Conservation (phyloP, 2,329 filamentous ascomycete species). For the Cercospora berteroae region DNA sequence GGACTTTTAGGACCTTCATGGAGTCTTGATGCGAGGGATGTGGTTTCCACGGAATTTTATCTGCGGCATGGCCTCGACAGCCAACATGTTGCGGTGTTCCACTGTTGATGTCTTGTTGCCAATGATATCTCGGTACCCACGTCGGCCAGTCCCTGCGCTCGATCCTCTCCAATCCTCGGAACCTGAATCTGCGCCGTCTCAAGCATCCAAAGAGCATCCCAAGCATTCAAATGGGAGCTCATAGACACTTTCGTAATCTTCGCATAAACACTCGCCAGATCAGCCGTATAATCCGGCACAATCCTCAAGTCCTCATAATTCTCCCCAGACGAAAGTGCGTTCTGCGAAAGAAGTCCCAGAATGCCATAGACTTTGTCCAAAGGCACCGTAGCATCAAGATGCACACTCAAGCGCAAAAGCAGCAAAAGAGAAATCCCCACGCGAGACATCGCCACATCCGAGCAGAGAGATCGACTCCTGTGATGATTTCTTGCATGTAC, state of each 20-base stretch:
- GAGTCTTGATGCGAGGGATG: not conserved
- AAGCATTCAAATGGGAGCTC: not conserved
- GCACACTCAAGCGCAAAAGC: not conserved
- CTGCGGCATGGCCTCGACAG: not conserved
- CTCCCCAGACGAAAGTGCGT: too few relatives aligned
- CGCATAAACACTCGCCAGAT: constrained; percentile 5
- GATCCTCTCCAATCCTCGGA: not conserved
- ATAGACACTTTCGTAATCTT: constrained; percentile 4
- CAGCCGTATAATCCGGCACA: not conserved
- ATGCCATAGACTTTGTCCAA: constrained; percentile 18
- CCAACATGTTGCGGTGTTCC: not conserved
- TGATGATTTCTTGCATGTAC: not conserved
- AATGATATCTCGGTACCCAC: constrained; percentile 14
- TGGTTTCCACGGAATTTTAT: not conserved
- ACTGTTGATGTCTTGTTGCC: not conserved
- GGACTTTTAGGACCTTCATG: not conserved
- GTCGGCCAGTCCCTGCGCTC: not conserved
- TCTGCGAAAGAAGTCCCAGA: constrained; percentile 1
- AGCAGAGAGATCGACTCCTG: constrained; percentile 3
- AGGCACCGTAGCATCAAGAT: not conserved
- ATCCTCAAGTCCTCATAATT: not conserved
- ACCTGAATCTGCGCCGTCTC: not conserved
- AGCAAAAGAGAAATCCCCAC: not conserved
- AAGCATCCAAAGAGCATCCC: not conserved
- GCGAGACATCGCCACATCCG: constrained; percentile 1